Conservation (phyloP, 129 eudicot species). For the Artemisia annua region DNA sequence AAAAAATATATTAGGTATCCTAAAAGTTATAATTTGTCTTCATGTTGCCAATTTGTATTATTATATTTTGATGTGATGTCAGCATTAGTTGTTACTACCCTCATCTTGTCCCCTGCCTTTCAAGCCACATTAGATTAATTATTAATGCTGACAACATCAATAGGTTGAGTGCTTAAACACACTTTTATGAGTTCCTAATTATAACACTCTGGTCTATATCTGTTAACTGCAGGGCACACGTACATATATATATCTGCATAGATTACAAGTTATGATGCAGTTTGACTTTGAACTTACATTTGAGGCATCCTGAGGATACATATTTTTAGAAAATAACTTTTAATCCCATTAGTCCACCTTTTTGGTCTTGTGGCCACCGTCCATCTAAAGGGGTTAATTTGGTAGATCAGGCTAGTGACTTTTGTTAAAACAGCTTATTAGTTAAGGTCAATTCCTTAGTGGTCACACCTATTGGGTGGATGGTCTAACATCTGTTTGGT, state of each 20-base stretch:
- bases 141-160: constrained; percentile 14
- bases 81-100: constrained; percentile 23
- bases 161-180: constrained; percentile 5
- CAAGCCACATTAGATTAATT: constrained; percentile 24
- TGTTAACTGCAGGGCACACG: not conserved
- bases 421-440: too few species aligned
- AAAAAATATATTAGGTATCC: not conserved
- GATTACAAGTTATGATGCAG: constrained; percentile 1
- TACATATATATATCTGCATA: not conserved
- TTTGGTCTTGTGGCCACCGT: too few species aligned
- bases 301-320: not conserved
- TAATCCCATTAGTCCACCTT: too few species aligned
- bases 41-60: constrained; percentile 5
- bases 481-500: too few species aligned
- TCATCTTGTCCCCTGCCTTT: too few species aligned
- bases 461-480: too few species aligned
- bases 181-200: constrained; percentile 13
- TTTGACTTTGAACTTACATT: not conserved
- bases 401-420: too few species aligned
- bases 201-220: constrained; percentile 5
- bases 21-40: not conserved
- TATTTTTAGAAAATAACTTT: not conserved
- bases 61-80: constrained; percentile 23
- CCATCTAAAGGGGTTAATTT: too few species aligned
- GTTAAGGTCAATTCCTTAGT: too few species aligned